A percentile compares a stretch with the other conserved stretches of the same genome.
These are phyloP conservation scores for Ustulina deusta DNA, from an alignment of 2,329 filamentous ascomycete genomes.

Conservation along the genomic window DNA sequence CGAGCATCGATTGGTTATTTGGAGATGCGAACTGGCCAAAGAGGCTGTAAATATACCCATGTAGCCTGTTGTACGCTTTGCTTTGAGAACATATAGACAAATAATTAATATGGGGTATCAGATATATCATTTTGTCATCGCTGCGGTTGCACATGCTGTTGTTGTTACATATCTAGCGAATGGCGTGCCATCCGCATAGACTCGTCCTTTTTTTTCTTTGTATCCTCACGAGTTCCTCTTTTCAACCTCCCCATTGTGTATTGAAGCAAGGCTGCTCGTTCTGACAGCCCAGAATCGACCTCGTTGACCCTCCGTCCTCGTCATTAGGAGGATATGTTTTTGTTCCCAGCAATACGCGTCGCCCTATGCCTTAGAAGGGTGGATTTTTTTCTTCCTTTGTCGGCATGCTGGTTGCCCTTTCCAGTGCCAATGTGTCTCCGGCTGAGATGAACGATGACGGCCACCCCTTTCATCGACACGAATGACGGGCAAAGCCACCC, in stretches of 20 bases:
- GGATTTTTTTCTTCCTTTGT: neutral
- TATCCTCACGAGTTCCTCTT: neutral
- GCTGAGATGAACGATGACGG: neutral
- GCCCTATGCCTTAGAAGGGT: neutral
- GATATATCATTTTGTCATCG: constrained; percentile 6
- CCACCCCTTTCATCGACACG: neutral
- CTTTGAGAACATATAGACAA: neutral
- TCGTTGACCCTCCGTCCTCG: neutral
- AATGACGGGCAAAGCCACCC: neutral
- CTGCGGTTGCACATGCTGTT: neutral
- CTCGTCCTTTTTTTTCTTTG: neutral
- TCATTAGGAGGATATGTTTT: neutral
- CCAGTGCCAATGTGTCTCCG: neutral
- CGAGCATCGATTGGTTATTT: neutral
- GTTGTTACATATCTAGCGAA: constrained; percentile 3
- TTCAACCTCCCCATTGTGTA: neutral
- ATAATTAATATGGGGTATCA: constrained; percentile 4
- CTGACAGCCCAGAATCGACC: no score
- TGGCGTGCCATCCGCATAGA: neutral
- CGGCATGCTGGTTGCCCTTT: neutral
- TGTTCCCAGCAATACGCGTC: neutral
- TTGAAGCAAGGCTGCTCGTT: neutral
- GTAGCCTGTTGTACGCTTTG: neutral
- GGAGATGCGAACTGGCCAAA: neutral
- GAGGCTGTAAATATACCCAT: constrained; percentile 36